Conservation (phyloP, 768 basidiomycete species). For the Amanita rimosa region DNA sequence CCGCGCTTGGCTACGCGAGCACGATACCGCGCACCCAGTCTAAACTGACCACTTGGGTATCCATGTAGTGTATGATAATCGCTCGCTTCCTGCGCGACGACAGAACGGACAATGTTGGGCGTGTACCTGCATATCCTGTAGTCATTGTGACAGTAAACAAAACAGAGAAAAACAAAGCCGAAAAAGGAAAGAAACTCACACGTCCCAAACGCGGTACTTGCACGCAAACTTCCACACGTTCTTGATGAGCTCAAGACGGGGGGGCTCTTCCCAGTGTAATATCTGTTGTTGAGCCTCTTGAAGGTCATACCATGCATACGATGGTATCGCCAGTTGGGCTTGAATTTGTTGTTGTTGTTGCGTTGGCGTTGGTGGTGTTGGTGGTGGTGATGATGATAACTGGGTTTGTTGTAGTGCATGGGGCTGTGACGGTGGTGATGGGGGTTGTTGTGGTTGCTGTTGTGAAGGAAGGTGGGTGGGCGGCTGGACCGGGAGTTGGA, state of each 20-base stretch:
- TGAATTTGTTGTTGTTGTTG: slow-evolving; percentile 5
- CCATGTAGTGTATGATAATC: slow-evolving; percentile 13
- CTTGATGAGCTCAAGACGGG: slow-evolving; percentile 10
- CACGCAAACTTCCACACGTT: slow-evolving; percentile 17
- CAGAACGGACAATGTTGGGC: slow-evolving; percentile 14
- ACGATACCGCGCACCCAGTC: neutral
- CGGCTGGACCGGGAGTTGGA: neutral
- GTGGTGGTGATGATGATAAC: no score
- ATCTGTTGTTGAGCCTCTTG: slow-evolving; percentile 8
- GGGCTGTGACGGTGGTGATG: neutral
- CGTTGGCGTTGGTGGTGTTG: neutral
- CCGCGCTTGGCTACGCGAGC: neutral
- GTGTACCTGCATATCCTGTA: slow-evolving; percentile 11
- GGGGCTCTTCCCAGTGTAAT: slow-evolving; percentile 11
- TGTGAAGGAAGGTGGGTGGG: neutral
- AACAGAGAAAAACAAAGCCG: no score
- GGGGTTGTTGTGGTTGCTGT: neutral
- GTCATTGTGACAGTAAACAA: no score
- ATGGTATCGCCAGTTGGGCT: neutral
- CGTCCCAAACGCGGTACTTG: slow-evolving; percentile 16
- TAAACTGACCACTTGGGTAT: slow-evolving; percentile 11
- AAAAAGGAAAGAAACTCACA: slow-evolving; percentile 11
- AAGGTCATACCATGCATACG: slow-evolving; percentile 7
- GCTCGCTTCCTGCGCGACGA: slow-evolving; percentile 16
- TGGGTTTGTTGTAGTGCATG: neutral